Evolutionary conservation across 164 flowering plant species (phyloP).

Genomic region (Warburgia ugandensis): DNA sequence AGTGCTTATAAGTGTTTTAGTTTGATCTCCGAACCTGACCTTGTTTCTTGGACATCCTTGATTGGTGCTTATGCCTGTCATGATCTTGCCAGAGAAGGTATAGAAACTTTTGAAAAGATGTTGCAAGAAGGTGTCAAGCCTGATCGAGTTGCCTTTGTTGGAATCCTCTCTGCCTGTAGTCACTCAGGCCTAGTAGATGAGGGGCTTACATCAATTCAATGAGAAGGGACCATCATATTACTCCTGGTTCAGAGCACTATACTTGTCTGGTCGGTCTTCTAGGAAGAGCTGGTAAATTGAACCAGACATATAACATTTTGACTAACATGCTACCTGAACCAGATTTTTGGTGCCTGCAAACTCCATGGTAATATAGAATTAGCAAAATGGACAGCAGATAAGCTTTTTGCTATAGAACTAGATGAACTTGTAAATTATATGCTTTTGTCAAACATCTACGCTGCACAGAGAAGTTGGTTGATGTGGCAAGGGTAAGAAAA

Average conservation of each 20-base stretch:
- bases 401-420: slow-evolving; percentile 45
- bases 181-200: slow-evolving; percentile 47
- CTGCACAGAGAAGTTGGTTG: slow-evolving; percentile 45
- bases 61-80: slow-evolving; percentile 46
- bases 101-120: slow-evolving; percentile 44
- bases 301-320: slow-evolving; percentile 39
- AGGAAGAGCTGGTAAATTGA: slow-evolving; percentile 52
- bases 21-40: slow-evolving; percentile 31
- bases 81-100: slow-evolving; percentile 41
- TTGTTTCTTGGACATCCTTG: slow-evolving; percentile 61
- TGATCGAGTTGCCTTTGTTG: slow-evolving; percentile 46
- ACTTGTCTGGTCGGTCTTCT: slow-evolving; percentile 62
- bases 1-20: slow-evolving; percentile 31
- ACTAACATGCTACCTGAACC: slow-evolving; percentile 30
- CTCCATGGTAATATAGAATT: slow-evolving; percentile 33
- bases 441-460: slow-evolving; percentile 49
- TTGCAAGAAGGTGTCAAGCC: slow-evolving; percentile 33
- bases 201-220: slow-evolving; percentile 54
- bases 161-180: slow-evolving; percentile 63
- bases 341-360: slow-evolving; percentile 47
- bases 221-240: slow-evolving; percentile 31
- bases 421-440: slow-evolving; percentile 34
- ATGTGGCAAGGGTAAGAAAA: slow-evolving; percentile 40
- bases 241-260: slow-evolving; percentile 55
- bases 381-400: slow-evolving; percentile 50